phyloP scores from a whole-genome alignment of 371 early-diverging fungal genomes.

The Batkoa obscura region DNA sequence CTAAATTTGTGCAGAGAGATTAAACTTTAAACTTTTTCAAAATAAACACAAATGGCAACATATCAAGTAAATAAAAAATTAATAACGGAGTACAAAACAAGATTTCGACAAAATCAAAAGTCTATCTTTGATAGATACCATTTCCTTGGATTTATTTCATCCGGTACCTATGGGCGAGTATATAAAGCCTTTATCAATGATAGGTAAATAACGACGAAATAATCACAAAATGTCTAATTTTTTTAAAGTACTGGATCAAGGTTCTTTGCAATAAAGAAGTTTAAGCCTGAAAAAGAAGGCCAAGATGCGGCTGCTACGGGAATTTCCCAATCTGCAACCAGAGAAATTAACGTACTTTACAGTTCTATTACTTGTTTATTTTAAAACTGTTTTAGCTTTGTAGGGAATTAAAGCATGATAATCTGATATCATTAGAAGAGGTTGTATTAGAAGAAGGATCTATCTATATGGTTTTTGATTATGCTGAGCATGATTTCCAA shows the following conservation, averaged over 20 bases:
- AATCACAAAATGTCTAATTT: conserved; percentile 11
- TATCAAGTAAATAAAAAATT: too few relatives aligned
- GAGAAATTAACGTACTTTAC: conserved; percentile 58
- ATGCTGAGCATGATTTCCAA: conserved; percentile 83
- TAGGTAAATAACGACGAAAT: conserved; percentile 8
- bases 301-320: conserved; percentile 57
- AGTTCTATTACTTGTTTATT: too few relatives aligned
- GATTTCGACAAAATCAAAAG: too few relatives aligned
- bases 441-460: conserved; percentile 76
- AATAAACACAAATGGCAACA: too few relatives aligned
- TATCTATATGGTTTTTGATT: conserved; percentile 88
- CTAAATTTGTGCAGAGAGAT: too few relatives aligned
- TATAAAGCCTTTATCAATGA: conserved; percentile 50
- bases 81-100: too few relatives aligned
- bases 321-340: conserved; percentile 83
- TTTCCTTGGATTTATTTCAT: conserved; percentile 55
- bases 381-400: conserved; percentile 15
- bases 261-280: conserved; percentile 65
- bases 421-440: conserved; percentile 64
- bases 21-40: too few relatives aligned
- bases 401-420: conserved; percentile 71
- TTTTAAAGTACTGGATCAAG: too few relatives aligned
- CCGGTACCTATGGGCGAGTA: conserved; percentile 87
- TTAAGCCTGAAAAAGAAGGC: conserved; percentile 87
- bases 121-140: too few relatives aligned